A percentile compares a stretch with the other conserved stretches of the same genome.
phyloP scores from a whole-genome alignment of 495 filamentous ascomycete species.

The Penicillium dipodomyicola region DNA sequence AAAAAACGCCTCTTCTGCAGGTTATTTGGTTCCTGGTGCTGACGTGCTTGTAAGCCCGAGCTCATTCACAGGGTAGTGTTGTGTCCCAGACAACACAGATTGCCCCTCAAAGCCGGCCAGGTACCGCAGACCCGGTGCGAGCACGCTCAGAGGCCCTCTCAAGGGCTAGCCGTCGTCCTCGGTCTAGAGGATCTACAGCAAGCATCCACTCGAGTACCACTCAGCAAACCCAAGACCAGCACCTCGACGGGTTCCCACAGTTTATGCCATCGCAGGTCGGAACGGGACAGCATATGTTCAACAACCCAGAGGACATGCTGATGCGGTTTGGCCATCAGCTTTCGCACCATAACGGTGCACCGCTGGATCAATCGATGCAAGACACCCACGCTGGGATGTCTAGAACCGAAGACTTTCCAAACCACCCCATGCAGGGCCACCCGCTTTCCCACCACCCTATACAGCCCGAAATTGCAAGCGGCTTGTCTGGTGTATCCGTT shows the following conservation, averaged over 20 bases:
- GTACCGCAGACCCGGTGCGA: slow-evolving; percentile 48
- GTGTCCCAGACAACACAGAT: slow-evolving; percentile 43
- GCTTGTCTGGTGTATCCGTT: slow-evolving; percentile 34
- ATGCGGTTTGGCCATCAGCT: slow-evolving; percentile 57
- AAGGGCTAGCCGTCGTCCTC: slow-evolving; percentile 61
- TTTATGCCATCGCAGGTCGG: slow-evolving; percentile 56
- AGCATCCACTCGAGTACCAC: slow-evolving; percentile 70
- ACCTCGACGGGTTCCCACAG: slow-evolving; percentile 49
- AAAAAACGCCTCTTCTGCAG: background rate
- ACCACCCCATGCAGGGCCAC: slow-evolving; percentile 49
- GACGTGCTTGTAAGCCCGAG: slow-evolving; percentile 20
- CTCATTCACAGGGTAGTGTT: slow-evolving; percentile 30
- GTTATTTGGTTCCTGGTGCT: background rate
- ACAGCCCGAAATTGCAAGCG: slow-evolving; percentile 32
- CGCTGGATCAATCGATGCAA: slow-evolving; percentile 52
- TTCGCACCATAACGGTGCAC: slow-evolving; percentile 52
- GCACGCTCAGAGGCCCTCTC: slow-evolving; percentile 62
- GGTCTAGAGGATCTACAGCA: slow-evolving; percentile 82
- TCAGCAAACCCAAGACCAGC: slow-evolving; percentile 64
- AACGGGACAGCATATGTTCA: slow-evolving; percentile 48
- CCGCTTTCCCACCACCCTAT: slow-evolving; percentile 42
- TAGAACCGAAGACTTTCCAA: slow-evolving; percentile 46
- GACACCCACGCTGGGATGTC: slow-evolving; percentile 48
- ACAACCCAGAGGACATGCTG: slow-evolving; percentile 63
- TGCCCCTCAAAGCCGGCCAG: slow-evolving; percentile 42